Conservation (phyloP, 1,284 basidiomycete genomes). For the Ceratobasidium sp. region DNA sequence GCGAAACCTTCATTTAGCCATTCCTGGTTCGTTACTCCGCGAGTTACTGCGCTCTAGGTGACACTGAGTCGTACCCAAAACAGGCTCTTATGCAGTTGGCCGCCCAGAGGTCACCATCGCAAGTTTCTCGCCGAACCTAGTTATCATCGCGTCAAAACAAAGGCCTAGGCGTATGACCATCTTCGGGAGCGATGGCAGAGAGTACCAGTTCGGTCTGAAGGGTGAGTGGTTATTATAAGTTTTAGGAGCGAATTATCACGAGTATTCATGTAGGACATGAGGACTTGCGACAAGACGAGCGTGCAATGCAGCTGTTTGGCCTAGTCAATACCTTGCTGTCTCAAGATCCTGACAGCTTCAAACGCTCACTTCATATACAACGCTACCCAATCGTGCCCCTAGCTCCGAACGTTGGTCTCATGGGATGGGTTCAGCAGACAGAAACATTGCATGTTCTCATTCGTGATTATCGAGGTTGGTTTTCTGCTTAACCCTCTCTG, state of each 20-base stretch:
- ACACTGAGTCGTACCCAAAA: not conserved
- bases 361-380: constrained; percentile 94
- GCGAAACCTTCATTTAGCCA: constrained; percentile 22
- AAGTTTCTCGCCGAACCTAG: constrained; percentile 86
- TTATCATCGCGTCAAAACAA: constrained; percentile 98
- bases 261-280: constrained; percentile 78
- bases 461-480: constrained; percentile 82
- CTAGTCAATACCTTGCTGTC: constrained; percentile 95
- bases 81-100: constrained; percentile 93
- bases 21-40: not conserved
- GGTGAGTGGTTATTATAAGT: constrained; percentile 60
- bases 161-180: constrained; percentile 90
- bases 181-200: constrained; percentile 91
- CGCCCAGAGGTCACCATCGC: constrained; percentile 85
- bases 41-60: not conserved
- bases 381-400: constrained; percentile 93
- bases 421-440: constrained; percentile 96
- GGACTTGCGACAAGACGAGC: constrained; percentile 97
- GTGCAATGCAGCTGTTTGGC: constrained; percentile 99
- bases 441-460: constrained; percentile 98
- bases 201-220: constrained; percentile 95
- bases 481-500: not conserved
- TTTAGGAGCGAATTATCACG: not conserved
- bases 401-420: constrained; percentile 93
- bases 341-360: constrained; percentile 94